phyloP scores from a whole-genome alignment of 176 grass and related monocot species.

The Microstegium vimineum region DNA sequence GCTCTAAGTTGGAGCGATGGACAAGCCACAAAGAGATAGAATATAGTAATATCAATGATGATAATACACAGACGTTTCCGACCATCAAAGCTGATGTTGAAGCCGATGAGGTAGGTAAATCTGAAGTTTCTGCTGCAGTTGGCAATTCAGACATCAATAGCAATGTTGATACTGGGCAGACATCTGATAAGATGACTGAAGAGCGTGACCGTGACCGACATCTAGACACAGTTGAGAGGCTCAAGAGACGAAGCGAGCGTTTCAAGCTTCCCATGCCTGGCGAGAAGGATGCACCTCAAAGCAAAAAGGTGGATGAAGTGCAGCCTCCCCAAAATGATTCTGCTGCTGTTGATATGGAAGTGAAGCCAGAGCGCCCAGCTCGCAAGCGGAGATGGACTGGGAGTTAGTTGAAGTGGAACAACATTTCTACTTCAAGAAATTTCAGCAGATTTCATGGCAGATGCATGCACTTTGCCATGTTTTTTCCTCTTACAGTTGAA shows the following conservation, averaged over 20 bases:
- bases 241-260: constrained; percentile 91
- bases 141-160: constrained; percentile 48
- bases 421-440: background rate
- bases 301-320: constrained; percentile 63
- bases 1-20: constrained; percentile 97
- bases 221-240: constrained; percentile 87
- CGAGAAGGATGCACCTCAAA: constrained; percentile 61
- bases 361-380: constrained; percentile 84
- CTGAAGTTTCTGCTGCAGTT: constrained; percentile 38
- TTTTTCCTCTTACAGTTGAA: constrained; percentile 26
- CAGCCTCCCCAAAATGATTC: constrained; percentile 51
- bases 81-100: constrained; percentile 46
- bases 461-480: background rate
- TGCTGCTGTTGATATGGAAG: constrained; percentile 54
- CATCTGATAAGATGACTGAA: constrained; percentile 40
- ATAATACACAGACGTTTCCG: constrained; percentile 27
- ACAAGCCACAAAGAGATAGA: constrained; percentile 93
- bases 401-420: constrained; percentile 41
- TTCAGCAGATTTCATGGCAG: constrained; percentile 12
- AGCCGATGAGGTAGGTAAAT: constrained; percentile 39
- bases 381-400: constrained; percentile 98
- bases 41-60: constrained; percentile 46
- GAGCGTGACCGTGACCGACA: constrained; percentile 73
- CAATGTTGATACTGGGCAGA: constrained; percentile 45
- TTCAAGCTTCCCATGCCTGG: constrained; percentile 96